phyloP scores from a whole-genome alignment of 129 eudicot genomes.

The Logfia minima region DNA sequence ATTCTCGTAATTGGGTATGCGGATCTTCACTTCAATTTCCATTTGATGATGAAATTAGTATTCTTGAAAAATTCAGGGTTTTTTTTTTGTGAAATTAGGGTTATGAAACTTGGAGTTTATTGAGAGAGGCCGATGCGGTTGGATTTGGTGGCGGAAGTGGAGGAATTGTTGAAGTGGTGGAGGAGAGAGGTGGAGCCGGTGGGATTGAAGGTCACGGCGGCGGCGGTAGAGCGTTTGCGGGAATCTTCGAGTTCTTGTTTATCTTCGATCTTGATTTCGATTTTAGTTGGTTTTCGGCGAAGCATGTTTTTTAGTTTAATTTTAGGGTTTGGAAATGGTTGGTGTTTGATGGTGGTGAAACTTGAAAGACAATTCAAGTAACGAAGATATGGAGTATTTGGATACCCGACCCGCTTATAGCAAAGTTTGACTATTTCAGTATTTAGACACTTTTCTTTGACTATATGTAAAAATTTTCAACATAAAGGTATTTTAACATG shows the following conservation, averaged over 20 bases:
- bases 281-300: slow-evolving; percentile 63
- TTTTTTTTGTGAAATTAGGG: not conserved
- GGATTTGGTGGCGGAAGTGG: slow-evolving; percentile 54
- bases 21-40: slow-evolving; percentile 82
- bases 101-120: not conserved
- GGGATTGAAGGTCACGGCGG: slow-evolving; percentile 25
- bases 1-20: slow-evolving; percentile 43
- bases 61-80: not conserved
- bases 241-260: slow-evolving; percentile 78
- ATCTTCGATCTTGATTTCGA: slow-evolving; percentile 75
- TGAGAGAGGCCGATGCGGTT: slow-evolving; percentile 73
- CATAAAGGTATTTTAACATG: not conserved
- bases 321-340: not conserved
- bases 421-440: not conserved
- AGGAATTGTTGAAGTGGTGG: slow-evolving; percentile 62
- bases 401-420: not conserved
- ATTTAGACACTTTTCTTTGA: not conserved
- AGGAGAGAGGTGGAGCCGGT: slow-evolving; percentile 57
- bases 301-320: slow-evolving; percentile 34
- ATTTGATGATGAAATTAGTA: slow-evolving; percentile 13
- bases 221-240: slow-evolving; percentile 55
- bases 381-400: not conserved
- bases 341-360: not conserved
- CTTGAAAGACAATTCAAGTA: not conserved
- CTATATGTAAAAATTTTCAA: not conserved